These are phyloP conservation scores for Skeletonema potamos DNA, from an alignment of 108 stramenopile genomes.

Conservation along the genomic window DNA sequence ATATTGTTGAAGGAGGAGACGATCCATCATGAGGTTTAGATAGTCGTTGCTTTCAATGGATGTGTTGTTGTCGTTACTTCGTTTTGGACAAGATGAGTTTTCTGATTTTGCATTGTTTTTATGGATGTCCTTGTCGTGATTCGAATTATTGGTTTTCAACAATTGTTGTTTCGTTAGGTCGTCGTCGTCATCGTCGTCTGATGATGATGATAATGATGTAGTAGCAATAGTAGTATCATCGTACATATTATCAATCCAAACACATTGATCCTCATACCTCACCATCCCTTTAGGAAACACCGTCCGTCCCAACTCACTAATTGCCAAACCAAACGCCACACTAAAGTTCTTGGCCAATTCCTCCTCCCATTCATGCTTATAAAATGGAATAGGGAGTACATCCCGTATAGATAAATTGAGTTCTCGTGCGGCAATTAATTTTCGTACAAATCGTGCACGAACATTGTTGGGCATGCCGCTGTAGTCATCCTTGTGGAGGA, in stretches of 20 bases:
- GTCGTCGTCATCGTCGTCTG: not conserved
- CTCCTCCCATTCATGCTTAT: constrained; percentile 14
- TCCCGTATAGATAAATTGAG: constrained; percentile 6
- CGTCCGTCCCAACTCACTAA: not conserved
- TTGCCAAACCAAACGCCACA: constrained; percentile 11
- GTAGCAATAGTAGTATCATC: too few relatives aligned
- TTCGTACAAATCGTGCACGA: not conserved
- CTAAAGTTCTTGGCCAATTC: constrained; percentile 9
- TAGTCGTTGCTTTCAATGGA: constrained; percentile 10
- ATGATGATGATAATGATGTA: too few relatives aligned
- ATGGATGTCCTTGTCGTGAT: too few relatives aligned
- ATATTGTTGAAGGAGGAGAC: constrained; percentile 3
- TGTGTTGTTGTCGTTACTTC: not conserved
- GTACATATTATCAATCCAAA: not conserved
- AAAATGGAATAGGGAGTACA: constrained; percentile 5
- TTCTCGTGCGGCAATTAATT: constrained; percentile 7
- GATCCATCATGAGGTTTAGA: constrained; percentile 12
- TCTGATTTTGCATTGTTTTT: not conserved
- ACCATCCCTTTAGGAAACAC: not conserved
- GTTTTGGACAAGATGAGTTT: not conserved
- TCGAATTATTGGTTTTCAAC: too few relatives aligned
- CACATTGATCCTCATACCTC: not conserved
- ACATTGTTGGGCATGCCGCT: constrained; percentile 8
- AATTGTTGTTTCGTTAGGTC: not conserved
- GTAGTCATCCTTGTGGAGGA: not conserved